A percentile compares a stretch with the other conserved stretches of the same genome.
phyloP scores from a whole-genome alignment of 192 early-diverging fungal genomes.

The Paraglomus occultum region DNA sequence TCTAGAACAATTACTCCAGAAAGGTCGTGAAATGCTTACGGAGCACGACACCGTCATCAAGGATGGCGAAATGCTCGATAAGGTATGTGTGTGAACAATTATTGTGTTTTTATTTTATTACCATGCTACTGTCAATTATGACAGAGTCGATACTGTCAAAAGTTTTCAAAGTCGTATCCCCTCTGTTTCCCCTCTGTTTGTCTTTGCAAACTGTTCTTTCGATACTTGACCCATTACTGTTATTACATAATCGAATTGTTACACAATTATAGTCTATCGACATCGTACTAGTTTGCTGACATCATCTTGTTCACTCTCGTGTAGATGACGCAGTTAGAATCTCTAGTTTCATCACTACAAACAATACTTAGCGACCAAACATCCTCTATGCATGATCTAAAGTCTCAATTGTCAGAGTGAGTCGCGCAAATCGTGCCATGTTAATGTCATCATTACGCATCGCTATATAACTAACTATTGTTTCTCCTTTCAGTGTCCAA shows the following conservation, averaged over 20 bases:
- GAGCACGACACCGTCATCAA: slow-evolving; percentile 7
- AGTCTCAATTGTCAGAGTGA: slow-evolving; percentile 41
- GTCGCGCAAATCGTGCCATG: background rate
- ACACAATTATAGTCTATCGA: background rate
- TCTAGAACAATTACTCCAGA: slow-evolving; percentile 26
- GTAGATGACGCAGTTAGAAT: slow-evolving; percentile 41
- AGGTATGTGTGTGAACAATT: slow-evolving; percentile 6
- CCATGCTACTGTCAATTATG: too few relatives aligned
- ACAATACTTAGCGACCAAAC: slow-evolving; percentile 39
- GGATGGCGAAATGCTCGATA: slow-evolving; percentile 19
- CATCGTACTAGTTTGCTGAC: background rate
- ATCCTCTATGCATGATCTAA: slow-evolving; percentile 38
- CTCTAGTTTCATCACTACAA: slow-evolving; percentile 38
- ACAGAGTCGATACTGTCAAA: too few relatives aligned
- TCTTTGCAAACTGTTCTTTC: too few relatives aligned
- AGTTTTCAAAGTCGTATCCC: too few relatives aligned
- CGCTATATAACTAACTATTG: background rate
- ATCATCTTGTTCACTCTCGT: background rate
- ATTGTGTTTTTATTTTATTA: too few relatives aligned
- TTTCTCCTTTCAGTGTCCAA: slow-evolving; percentile 36
- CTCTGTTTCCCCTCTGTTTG: too few relatives aligned
- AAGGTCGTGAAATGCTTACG: slow-evolving; percentile 19
- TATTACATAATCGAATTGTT: background rate
- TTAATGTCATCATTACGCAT: background rate
- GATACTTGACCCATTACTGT: background rate